Base-by-base conservation (phyloP, 345 rosid species). In the Syzygium grande region DNA sequence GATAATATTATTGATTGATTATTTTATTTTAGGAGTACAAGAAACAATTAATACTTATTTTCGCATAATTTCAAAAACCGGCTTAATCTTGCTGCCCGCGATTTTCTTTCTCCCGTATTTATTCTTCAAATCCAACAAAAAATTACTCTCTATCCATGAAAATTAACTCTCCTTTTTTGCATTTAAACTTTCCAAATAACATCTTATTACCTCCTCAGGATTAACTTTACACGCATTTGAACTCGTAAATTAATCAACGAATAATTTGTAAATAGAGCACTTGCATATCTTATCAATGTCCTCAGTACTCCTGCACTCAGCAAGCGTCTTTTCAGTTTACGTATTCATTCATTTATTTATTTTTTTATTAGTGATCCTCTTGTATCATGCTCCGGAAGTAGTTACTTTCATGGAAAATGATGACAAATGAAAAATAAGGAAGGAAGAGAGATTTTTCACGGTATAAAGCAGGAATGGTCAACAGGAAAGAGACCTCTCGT, bases 401-500 rank as follows among this genome's bases (percentile, higher is more conserved):
- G 46, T 43, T 43, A 43, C 46, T 43, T 43, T 43, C 46, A 43
- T 43, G 46, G 46, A 43, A 43, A 43, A 43, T 43, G 46, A 43
- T 43, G 7, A 43, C 46, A 43, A 55, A 6, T 61, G 0, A 13
- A n/a, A 58, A 61, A 61, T 61, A n/a, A 3, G 38, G 38, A 61
- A 11, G 17, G 6, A 13, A 61, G 73, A 61, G 68, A n/a, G 68
- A 6, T 14, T 61, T 1, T 61, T 61, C 38, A 0, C 2, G 0
- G 73, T 6, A 1, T 6, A 34, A 3, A 61, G 38, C 1, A n/a
- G 19, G 19, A 2, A 0, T 14, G 30, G 5, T 29, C 3, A 0
- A 15, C 11, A 29, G 22, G 77, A 65, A 15, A 65, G 11, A 1
- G 0, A 0, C 21, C 41, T 13, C 73, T 59, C 12, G 77, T 29